These are phyloP conservation scores for Podaxis carcinomalis DNA, from an alignment of 768 basidiomycete genomes.

Conservation along the genomic window DNA sequence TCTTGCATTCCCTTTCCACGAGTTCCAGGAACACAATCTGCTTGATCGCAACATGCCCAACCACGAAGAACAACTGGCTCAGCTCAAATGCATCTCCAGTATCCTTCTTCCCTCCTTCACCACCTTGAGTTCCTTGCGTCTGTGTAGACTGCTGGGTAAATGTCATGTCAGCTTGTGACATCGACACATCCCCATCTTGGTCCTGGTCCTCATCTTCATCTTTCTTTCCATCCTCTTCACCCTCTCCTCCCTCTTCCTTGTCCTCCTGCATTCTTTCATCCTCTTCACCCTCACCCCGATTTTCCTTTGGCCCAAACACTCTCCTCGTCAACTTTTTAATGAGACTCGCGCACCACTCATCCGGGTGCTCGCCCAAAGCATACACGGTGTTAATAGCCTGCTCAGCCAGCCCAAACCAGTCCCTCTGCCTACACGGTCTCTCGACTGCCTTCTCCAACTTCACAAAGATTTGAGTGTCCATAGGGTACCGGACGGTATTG, in stretches of 20 bases:
- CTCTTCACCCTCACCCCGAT: conserved; percentile 28
- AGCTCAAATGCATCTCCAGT: conserved; percentile 82
- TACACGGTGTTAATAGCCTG: conserved; percentile 97
- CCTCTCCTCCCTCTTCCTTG: conserved; percentile 22
- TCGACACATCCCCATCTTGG: conserved; percentile 6
- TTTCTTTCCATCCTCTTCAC: neutral
- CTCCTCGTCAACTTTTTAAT: conserved; percentile 77
- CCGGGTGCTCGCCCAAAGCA: conserved; percentile 90
- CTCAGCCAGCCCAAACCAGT: conserved; percentile 97
- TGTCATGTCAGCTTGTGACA: conserved; percentile 18
- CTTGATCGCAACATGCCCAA: conserved; percentile 96
- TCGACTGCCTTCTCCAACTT: conserved; percentile 81
- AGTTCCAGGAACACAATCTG: conserved; percentile 96
- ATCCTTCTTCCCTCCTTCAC: conserved; percentile 38
- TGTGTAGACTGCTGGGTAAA: conserved; percentile 20
- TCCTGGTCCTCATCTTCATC: neutral
- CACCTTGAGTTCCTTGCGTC: conserved; percentile 20
- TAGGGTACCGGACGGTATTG: conserved; percentile 80
- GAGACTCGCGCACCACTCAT: conserved; percentile 72
- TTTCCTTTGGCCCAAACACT: conserved; percentile 50
- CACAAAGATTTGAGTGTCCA: conserved; percentile 82
- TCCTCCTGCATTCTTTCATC: conserved; percentile 58
- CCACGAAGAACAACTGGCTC: conserved; percentile 90
- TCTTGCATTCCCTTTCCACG: conserved; percentile 93
- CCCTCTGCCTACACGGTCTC: conserved; percentile 74